phyloP scores from a whole-genome alignment of 495 filamentous ascomycete species.

The Neurospora sp. region DNA sequence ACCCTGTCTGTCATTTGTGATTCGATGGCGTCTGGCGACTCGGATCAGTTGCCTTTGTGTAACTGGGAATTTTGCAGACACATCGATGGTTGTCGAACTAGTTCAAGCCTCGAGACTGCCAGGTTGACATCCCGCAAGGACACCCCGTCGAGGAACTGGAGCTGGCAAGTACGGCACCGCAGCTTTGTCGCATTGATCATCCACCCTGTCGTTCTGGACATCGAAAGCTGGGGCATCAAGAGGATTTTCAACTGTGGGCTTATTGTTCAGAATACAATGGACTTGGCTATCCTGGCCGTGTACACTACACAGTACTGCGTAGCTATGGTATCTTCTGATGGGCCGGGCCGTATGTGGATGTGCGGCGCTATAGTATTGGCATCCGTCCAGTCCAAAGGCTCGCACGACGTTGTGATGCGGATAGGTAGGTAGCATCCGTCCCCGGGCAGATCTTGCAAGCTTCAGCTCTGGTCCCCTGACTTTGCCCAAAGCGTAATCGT shows the following conservation, averaged over 20 bases:
- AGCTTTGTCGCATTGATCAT: background rate
- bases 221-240: background rate
- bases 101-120: conserved; percentile 8
- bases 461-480: conserved; percentile 22
- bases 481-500: conserved; percentile 28
- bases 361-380: background rate
- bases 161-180: background rate
- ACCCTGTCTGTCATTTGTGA: background rate
- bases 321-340: background rate
- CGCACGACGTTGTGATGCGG: conserved; percentile 7
- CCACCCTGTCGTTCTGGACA: background rate
- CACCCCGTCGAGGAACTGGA: background rate
- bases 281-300: background rate
- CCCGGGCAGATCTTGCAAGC: conserved; percentile 23
- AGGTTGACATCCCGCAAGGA: conserved; percentile 2
- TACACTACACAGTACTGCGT: background rate
- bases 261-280: background rate
- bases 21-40: conserved; percentile 4
- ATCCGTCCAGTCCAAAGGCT: background rate
- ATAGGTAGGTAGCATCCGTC: conserved; percentile 14
- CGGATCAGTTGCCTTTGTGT: conserved; percentile 7
- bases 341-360: background rate
- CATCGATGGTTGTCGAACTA: background rate
- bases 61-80: background rate
- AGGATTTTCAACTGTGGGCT: background rate